Conservation (phyloP, 2,329 filamentous ascomycete genomes). For the Ilyonectria sp. region DNA sequence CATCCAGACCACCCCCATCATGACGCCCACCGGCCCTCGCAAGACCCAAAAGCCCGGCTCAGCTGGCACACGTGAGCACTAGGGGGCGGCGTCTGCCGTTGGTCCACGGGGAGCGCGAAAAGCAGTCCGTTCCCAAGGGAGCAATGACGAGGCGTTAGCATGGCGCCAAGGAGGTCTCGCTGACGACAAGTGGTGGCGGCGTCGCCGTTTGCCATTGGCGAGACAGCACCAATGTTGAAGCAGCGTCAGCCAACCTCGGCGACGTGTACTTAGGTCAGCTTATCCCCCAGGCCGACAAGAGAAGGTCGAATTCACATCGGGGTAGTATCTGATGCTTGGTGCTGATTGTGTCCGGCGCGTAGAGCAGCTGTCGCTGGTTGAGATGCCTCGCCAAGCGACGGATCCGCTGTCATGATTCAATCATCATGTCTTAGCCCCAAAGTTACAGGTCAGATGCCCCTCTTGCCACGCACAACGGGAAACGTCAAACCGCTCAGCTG, state of each 20-base stretch:
- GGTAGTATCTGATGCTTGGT: background rate
- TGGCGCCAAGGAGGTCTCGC: constrained; percentile 31
- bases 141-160: constrained; percentile 17
- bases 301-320: background rate
- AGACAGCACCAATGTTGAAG: background rate
- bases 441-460: constrained; percentile 1
- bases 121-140: constrained; percentile 22
- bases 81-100: constrained; percentile 1
- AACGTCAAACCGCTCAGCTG: constrained; percentile 6
- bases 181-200: constrained; percentile 40
- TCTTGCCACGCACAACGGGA: constrained; percentile 1
- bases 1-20: background rate
- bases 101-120: constrained; percentile 20
- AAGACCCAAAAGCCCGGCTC: background rate
- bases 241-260: constrained; percentile 5
- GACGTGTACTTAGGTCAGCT: constrained; percentile 32
- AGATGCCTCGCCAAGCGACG: background rate
- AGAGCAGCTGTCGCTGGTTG: background rate
- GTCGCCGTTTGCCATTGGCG: constrained; percentile 28
- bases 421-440: constrained; percentile 3
- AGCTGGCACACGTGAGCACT: constrained; percentile 26
- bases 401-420: background rate
- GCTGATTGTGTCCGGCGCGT: background rate
- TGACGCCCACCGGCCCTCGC: background rate
- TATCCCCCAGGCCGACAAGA: constrained; percentile 10